A percentile compares a stretch with the other conserved stretches of the same genome.
Conservation (phyloP, 2,329 filamentous ascomycete species). For the Calonectria pauciramosa region DNA sequence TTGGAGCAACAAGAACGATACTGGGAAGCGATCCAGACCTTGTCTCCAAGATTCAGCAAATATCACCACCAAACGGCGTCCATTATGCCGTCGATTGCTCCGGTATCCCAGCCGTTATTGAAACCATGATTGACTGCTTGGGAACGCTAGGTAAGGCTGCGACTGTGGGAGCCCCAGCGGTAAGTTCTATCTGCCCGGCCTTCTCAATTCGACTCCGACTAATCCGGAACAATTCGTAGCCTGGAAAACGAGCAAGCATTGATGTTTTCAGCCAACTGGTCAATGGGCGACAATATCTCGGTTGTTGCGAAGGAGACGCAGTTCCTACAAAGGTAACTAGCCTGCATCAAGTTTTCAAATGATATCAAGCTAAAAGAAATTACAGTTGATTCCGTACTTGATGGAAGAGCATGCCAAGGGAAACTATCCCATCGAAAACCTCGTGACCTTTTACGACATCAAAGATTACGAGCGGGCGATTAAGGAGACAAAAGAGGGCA, state of each 20-base stretch:
- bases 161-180: conserved; percentile 19
- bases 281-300: conserved; percentile 21
- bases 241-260: conserved; percentile 17
- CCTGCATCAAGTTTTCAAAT: fast-evolving
- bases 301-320: conserved; percentile 22
- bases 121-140: conserved; percentile 61
- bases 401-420: conserved; percentile 23
- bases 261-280: conserved; percentile 18
- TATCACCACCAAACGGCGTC: conserved; percentile 40
- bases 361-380: background rate
- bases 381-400: conserved; percentile 11
- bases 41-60: conserved; percentile 35
- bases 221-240: background rate
- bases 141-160: conserved; percentile 36
- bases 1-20: conserved; percentile 14
- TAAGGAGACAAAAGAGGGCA: conserved; percentile 16
- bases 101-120: conserved; percentile 54
- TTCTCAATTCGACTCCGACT: background rate
- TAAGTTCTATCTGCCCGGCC: background rate
- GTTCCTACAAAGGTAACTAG: conserved; percentile 1
- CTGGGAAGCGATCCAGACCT: conserved; percentile 10
- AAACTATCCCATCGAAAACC: conserved; percentile 17
- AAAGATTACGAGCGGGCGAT: conserved; percentile 20
- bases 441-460: conserved; percentile 21
- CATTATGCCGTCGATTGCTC: conserved; percentile 51